Evolutionary conservation across 1,139 yeast species (phyloP).

Genomic region (Yamadazyma friedrichii): DNA sequence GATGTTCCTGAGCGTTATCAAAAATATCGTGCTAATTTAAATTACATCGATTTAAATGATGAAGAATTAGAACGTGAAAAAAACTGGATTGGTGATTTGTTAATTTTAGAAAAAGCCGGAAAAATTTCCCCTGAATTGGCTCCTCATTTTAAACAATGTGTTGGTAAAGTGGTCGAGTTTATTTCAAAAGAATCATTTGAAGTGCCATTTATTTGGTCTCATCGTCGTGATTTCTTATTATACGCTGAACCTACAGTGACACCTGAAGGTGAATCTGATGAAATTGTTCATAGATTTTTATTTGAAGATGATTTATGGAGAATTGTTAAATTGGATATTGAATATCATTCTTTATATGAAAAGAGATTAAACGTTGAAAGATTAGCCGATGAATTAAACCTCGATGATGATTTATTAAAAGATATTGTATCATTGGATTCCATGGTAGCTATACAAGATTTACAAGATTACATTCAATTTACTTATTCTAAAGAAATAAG

Average conservation of each 20-base stretch:
- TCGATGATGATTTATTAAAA: slow-evolving; percentile 58
- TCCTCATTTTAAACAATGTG: slow-evolving; percentile 66
- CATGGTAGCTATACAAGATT: slow-evolving; percentile 83
- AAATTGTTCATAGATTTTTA: slow-evolving; percentile 52
- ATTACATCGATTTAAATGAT: slow-evolving; percentile 64
- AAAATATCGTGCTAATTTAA: slow-evolving; percentile 61
- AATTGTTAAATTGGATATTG: slow-evolving; percentile 80
- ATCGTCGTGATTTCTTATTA: slow-evolving; percentile 84
- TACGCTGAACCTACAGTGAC: slow-evolving; percentile 47
- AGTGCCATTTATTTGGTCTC: slow-evolving; percentile 96
- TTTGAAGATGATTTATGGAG: slow-evolving; percentile 92
- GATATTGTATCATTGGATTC: slow-evolving; percentile 59
- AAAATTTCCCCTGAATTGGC: slow-evolving; percentile 40
- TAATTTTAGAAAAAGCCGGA: slow-evolving; percentile 51
- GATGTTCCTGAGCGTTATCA: slow-evolving; percentile 95
- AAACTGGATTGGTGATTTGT: slow-evolving; percentile 68
- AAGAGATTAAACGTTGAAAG: slow-evolving; percentile 66
- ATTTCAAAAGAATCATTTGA: slow-evolving; percentile 77
- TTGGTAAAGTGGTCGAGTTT: slow-evolving; percentile 75
- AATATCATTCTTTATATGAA: slow-evolving; percentile 80
- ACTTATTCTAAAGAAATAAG: slow-evolving; percentile 73
- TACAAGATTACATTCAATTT: slow-evolving; percentile 81
- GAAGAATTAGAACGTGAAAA: slow-evolving; percentile 72
- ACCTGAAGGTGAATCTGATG: slow-evolving; percentile 41
- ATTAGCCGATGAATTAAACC: slow-evolving; percentile 53